Percentiles rank a stretch among this genome's conserved stretches.
phyloP scores from a whole-genome alignment of 306 rosid species.

The Mucuna pruriens region DNA sequence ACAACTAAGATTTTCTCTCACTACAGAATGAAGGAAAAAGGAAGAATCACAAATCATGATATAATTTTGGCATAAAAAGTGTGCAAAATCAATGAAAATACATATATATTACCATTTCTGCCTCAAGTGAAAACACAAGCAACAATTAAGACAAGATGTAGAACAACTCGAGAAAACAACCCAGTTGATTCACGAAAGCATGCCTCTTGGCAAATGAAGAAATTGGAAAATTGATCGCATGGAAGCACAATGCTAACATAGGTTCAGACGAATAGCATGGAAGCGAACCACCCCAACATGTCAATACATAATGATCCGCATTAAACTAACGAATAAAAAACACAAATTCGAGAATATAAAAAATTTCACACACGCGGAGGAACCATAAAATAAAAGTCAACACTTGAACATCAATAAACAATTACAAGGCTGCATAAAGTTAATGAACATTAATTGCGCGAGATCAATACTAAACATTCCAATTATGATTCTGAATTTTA shows the following conservation, averaged over 20 bases:
- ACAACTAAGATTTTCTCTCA: slow-evolving; percentile 18
- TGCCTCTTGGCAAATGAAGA: slow-evolving; percentile 3
- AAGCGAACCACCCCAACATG: slow-evolving; percentile 12
- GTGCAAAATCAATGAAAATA: slow-evolving; percentile 1
- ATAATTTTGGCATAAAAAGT: not conserved
- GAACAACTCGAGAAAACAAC: not conserved
- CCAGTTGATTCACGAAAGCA: not conserved
- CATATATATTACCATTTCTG: not conserved
- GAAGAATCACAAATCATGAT: slow-evolving; percentile 23
- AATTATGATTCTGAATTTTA: slow-evolving; percentile 22
- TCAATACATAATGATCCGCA: not conserved
- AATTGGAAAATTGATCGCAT: slow-evolving; percentile 21
- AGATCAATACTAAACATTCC: slow-evolving; percentile 33
- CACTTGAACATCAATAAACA: slow-evolving; percentile 22
- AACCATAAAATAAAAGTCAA: slow-evolving; percentile 35
- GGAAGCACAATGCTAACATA: slow-evolving; percentile 1
- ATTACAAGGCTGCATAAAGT: slow-evolving; percentile 20
- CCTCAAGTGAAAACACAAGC: slow-evolving; percentile 21
- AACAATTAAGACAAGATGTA: slow-evolving; percentile 1
- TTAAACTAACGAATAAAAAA: not conserved
- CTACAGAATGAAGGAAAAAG: not conserved
- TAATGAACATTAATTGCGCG: not conserved
- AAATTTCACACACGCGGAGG: not conserved
- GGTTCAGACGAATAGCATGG: slow-evolving; percentile 1
- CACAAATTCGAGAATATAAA: not conserved